A percentile compares a stretch with the other conserved stretches of the same genome.
phyloP scores from a whole-genome alignment of 306 rosid genomes.

The Corylus heterophylla region DNA sequence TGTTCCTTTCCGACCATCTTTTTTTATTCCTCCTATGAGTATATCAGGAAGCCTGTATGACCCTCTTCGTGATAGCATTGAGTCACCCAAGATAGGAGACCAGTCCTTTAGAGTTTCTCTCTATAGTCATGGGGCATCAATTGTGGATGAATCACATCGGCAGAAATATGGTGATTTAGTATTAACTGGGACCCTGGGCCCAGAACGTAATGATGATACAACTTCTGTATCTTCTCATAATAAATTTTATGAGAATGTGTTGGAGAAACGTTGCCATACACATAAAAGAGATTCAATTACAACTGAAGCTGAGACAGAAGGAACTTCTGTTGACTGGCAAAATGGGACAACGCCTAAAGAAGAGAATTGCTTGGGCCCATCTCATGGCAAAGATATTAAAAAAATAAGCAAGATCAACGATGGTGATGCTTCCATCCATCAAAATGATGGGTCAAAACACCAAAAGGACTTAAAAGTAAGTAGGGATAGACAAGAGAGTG shows the following conservation, averaged over 20 bases:
- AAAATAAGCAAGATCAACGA: conserved; percentile 31
- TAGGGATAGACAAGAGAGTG: conserved; percentile 41
- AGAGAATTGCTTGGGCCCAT: conserved; percentile 33
- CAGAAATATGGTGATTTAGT: conserved; percentile 42
- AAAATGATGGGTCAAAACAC: conserved; percentile 45
- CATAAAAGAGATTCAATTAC: conserved; percentile 46
- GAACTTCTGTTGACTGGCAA: conserved; percentile 47
- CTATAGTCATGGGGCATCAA: conserved; percentile 45
- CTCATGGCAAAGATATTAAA: conserved; percentile 32
- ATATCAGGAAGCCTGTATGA: conserved; percentile 61
- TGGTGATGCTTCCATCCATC: conserved; percentile 38
- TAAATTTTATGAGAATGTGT: conserved; percentile 48
- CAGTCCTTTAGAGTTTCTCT: conserved; percentile 58
- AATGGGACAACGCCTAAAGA: conserved; percentile 42
- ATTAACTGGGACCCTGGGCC: conserved; percentile 47
- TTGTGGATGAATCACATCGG: conserved; percentile 37
- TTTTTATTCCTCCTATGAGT: conserved; percentile 59
- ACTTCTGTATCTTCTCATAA: conserved; percentile 82
- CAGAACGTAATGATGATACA: conserved; percentile 56
- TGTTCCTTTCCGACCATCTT: conserved; percentile 81
- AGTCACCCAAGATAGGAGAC: conserved; percentile 69
- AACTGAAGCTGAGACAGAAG: conserved; percentile 58
- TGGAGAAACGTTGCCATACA: conserved; percentile 38
- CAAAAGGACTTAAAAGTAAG: conserved; percentile 46
- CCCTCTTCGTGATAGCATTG: conserved; percentile 70